Evolutionary conservation across 257 asterid species (phyloP), one percentile per base, ranked within the genome.

Genomic region (Ehretia macrophylla): DNA sequence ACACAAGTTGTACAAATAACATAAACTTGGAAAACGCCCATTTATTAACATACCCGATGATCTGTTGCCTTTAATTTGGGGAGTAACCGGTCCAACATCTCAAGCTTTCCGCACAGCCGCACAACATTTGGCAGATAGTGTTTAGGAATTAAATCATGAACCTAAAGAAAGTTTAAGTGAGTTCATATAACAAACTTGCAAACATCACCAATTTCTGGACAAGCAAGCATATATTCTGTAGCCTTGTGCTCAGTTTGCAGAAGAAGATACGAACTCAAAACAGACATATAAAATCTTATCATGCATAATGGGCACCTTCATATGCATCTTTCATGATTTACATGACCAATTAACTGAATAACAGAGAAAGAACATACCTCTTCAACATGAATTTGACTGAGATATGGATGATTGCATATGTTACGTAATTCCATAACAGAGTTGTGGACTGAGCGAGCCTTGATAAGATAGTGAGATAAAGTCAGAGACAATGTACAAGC

Each of bases 61-160:
- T 89, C 96, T 67, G 99, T 93, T 68, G 95, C 97, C 87, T 93
- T 93, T 23, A 93, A 76, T 75, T 93, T 93, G 63, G 99, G 99
- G 64, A 93, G 74, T 68, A 93, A 70, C 22, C 99, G 81, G 77
- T 93, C 99, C 63, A 93, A 73, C 92, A 93, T 87, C 90, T 93
- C 99, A 79, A 93, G 99, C 88, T 93, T 93, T 80, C 99, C 99
- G 74, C 99, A 93, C 23, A 93, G 91, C 64, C 99, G 85, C 68
- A 93, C 72, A 62, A 86, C 3, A 58, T 68, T 80, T 18, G 99
- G 99, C 68, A 93, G 87, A 77, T 86, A 86, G 78, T 93, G 99
- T 68, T 74, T 83, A 20, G 99, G 99, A 72, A 93, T 79, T 51
- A 69, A 78, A 45, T 86, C 96, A 57, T 93, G 95, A 79, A 93